Base-by-base conservation (phyloP, 495 filamentous ascomycete genomes). In the Podospora anserina region DNA sequence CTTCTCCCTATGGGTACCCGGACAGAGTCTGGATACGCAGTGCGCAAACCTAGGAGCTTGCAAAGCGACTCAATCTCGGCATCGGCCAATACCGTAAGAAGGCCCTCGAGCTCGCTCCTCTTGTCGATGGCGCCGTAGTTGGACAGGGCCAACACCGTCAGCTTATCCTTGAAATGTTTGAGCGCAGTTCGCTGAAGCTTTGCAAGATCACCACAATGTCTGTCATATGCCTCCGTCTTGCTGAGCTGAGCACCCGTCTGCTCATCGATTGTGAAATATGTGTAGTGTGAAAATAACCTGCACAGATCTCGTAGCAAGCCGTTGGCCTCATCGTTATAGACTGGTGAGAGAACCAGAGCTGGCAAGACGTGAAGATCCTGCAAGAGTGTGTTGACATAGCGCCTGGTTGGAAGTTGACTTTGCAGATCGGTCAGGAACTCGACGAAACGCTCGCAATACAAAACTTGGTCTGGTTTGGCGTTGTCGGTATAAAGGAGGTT, bases 351-450 rank as follows among this genome's bases (percentile, higher is more conserved):
- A 66, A 83, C 87, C 68, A 97, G 88, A n/a, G 91, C 86, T 7
- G 95, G 83, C 27, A 97, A 78, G n/a, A 97, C 76, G 70, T 98
- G 93, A 39, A 98, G 81, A 77, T 99, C 96, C 73, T 91, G 89
- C n/a, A 97, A 77, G 26, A 99, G 83, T 2, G 92, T 89, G 77
- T 97, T 98, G 74, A 96, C 91, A 73, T 97, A 97, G 78, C 96
- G 87, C 72, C 95, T 86, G 4, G 95, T 99, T 19, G 95, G 95
- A 56, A 97, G 83, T 75, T 99, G 95, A 74, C 94, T 97, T 77
- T 94, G 87, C 23, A 99, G 81, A 76, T 99, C 95, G 3, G 91
- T 90, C 68, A 98, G 80, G 27, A 98, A 88, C 77, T 99, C 95
- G 27, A 98, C 75, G 73, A 98, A 95, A 19, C 94, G 86, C 79